Evolutionary conservation across 2,329 filamentous ascomycete species (phyloP).

Genomic region (Alternaria longipes): DNA sequence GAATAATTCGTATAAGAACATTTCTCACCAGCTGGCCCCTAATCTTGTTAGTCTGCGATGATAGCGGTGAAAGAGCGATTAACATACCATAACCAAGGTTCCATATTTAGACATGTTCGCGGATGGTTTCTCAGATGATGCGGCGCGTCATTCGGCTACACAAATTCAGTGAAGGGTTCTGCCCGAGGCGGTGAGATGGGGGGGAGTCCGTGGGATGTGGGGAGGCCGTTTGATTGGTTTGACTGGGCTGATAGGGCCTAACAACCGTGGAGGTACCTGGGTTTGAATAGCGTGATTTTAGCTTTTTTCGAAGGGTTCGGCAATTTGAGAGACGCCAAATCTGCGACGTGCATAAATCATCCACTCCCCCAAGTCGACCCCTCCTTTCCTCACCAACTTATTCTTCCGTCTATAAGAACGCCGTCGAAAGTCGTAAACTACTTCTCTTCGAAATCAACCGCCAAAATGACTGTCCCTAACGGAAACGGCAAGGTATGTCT

Average conservation of each 20-base stretch:
- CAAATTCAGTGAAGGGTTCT: constrained; percentile 13
- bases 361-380: constrained; percentile 30
- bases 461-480: constrained; percentile 42
- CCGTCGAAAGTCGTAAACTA: constrained; percentile 33
- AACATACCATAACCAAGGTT: constrained; percentile 80
- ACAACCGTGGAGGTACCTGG: too few relatives aligned
- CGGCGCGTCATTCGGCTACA: constrained; percentile 15
- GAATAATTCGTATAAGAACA: too few relatives aligned
- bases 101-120: constrained; percentile 88
- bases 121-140: constrained; percentile 9
- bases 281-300: too few relatives aligned
- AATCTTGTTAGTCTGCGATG: constrained; percentile 13
- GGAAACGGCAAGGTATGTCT: constrained; percentile 40
- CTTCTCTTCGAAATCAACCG: constrained; percentile 15
- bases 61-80: neutral
- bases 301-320: constrained; percentile 25
- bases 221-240: constrained; percentile 14
- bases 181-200: constrained; percentile 1
- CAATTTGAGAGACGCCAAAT: constrained; percentile 27
- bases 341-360: constrained; percentile 17
- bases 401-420: constrained; percentile 27
- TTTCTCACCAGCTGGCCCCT: constrained; percentile 74
- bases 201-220: constrained; percentile 4
- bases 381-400: constrained; percentile 14
- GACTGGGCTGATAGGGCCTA: too few relatives aligned